phyloP scores from a whole-genome alignment of 805 yeast genomes.

The Pachysolen tannophilus region DNA sequence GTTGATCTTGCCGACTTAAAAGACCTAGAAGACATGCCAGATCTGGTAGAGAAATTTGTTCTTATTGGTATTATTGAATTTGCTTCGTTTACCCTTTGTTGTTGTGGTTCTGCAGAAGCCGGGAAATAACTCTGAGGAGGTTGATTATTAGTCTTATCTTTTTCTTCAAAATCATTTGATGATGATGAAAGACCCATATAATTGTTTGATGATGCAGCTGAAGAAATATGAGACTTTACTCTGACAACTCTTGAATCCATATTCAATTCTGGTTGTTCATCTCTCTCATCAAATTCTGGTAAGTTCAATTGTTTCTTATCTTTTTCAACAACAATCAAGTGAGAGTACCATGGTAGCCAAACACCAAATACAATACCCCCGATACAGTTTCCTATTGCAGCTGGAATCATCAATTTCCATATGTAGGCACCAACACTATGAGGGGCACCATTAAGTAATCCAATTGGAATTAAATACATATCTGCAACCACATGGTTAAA shows the following conservation, averaged over 20 bases:
- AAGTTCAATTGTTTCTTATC: slow-evolving; percentile 55
- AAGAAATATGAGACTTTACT: slow-evolving; percentile 13
- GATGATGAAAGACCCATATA: background rate
- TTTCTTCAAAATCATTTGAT: no score
- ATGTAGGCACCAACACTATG: slow-evolving; percentile 55
- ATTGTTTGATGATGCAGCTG: background rate
- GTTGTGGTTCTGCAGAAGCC: background rate
- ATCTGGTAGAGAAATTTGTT: background rate
- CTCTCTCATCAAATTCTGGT: slow-evolving; percentile 64
- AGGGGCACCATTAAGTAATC: slow-evolving; percentile 58
- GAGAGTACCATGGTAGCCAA: slow-evolving; percentile 65
- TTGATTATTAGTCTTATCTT: background rate
- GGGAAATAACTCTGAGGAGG: background rate
- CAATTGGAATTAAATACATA: slow-evolving; percentile 62
- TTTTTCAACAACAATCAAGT: slow-evolving; percentile 61
- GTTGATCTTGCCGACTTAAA: slow-evolving; percentile 2
- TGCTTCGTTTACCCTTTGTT: background rate
- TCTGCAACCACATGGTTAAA: slow-evolving; percentile 80
- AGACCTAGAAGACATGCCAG: background rate
- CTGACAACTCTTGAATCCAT: slow-evolving; percentile 75
- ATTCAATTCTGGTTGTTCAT: slow-evolving; percentile 74
- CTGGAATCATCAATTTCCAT: slow-evolving; percentile 70
- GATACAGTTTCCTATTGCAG: slow-evolving; percentile 63
- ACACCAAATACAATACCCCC: slow-evolving; percentile 71
- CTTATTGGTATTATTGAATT: background rate